A percentile compares a stretch with the other conserved stretches of the same genome.
Conservation (phyloP, 371 early-diverging fungal species). For the Mortierella sp. region DNA sequence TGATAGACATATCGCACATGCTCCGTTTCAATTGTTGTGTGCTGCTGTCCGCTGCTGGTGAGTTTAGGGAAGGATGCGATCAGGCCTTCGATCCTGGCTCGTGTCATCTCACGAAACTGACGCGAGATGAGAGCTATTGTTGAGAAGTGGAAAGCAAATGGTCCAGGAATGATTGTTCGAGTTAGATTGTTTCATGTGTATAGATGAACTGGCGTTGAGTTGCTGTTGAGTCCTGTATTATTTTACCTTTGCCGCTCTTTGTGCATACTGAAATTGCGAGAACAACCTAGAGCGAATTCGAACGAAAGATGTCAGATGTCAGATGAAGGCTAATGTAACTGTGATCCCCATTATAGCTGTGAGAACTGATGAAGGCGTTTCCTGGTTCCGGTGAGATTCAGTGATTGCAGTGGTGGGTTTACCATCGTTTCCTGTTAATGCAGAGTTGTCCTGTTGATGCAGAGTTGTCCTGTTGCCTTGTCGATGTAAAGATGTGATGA, state of each 20-base stretch:
- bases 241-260: slow-evolving; percentile 92
- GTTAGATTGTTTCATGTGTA: background rate
- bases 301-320: background rate
- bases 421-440: slow-evolving; percentile 2
- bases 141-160: background rate
- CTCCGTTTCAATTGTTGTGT: slow-evolving; percentile 97
- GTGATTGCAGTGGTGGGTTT: background rate
- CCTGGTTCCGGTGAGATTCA: background rate
- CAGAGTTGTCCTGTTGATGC: background rate
- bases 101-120: slow-evolving; percentile 96
- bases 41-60: slow-evolving; percentile 91
- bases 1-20: slow-evolving; percentile 97
- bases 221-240: background rate
- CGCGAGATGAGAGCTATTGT: slow-evolving; percentile 92
- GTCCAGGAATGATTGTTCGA: background rate
- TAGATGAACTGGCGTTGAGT: background rate
- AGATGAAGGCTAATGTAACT: background rate
- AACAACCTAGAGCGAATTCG: slow-evolving; percentile 69
- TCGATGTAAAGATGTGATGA: background rate
- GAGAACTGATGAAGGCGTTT: background rate
- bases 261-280: slow-evolving; percentile 93
- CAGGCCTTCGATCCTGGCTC: slow-evolving; percentile 95
- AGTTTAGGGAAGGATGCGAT: slow-evolving; percentile 97
- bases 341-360: background rate
- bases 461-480: background rate